These are phyloP conservation scores for Trametes pubescens DNA, from an alignment of 1,284 basidiomycete genomes.

Conservation along the genomic window DNA sequence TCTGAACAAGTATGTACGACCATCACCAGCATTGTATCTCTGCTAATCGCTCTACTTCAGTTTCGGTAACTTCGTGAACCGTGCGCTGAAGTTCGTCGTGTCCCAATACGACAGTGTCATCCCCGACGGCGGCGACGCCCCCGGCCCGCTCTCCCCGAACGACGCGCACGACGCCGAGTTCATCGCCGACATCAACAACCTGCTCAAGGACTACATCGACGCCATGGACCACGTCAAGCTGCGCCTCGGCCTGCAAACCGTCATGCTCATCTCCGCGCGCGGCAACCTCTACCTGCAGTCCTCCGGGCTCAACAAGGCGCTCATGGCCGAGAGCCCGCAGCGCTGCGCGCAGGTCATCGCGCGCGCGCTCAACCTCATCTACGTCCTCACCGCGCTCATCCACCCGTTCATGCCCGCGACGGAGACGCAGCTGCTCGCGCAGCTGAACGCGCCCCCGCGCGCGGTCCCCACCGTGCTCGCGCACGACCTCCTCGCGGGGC, in stretches of 20 bases:
- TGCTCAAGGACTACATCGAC: slow-evolving; percentile 85
- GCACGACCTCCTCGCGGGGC: slow-evolving; percentile 89
- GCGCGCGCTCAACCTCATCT: slow-evolving; percentile 94
- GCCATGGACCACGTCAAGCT: slow-evolving; percentile 94
- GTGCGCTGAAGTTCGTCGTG: slow-evolving; percentile 90
- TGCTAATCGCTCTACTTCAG: slow-evolving; percentile 47
- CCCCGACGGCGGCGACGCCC: slow-evolving; percentile 78
- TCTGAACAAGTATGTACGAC: slow-evolving; percentile 82
- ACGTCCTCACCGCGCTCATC: slow-evolving; percentile 84
- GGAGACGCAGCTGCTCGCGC: slow-evolving; percentile 81
- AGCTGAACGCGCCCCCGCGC: slow-evolving; percentile 91
- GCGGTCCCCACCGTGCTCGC: slow-evolving; percentile 72
- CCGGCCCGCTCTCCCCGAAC: slow-evolving; percentile 73
- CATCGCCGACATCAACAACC: slow-evolving; percentile 80
- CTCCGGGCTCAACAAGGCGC: slow-evolving; percentile 90
- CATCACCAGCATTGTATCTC: neutral
- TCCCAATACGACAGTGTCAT: slow-evolving; percentile 87
- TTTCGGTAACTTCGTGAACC: slow-evolving; percentile 99
- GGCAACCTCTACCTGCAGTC: slow-evolving; percentile 96
- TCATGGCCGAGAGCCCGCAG: slow-evolving; percentile 83
- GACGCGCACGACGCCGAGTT: slow-evolving; percentile 81
- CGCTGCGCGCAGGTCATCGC: slow-evolving; percentile 93
- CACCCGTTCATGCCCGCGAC: slow-evolving; percentile 98
- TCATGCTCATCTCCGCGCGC: slow-evolving; percentile 92
- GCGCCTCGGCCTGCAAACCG: slow-evolving; percentile 84